Conservation (phyloP, 495 filamentous ascomycete genomes). For the Jackrogersella minutella region DNA sequence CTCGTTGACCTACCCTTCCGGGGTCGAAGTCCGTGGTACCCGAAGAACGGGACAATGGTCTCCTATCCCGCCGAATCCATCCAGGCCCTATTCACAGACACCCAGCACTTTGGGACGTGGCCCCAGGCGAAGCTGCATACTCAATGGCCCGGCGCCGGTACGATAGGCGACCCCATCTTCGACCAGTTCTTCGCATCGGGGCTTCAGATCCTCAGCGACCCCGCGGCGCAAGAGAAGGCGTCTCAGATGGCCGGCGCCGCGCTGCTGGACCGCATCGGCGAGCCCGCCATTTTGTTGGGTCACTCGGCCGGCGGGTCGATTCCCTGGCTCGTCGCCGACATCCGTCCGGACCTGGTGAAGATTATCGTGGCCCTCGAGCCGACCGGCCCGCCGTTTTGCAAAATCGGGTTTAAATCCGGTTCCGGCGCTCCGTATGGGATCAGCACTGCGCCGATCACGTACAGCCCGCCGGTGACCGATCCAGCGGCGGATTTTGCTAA, state of each 20-base stretch:
- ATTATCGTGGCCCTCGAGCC: constrained; percentile 64
- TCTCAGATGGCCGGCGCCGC: constrained; percentile 55
- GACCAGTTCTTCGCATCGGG: constrained; percentile 58
- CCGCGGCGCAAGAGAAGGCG: constrained; percentile 50
- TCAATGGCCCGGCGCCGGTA: constrained; percentile 64
- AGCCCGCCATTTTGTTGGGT: constrained; percentile 55
- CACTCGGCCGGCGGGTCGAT: constrained; percentile 64
- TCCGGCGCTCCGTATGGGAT: constrained; percentile 53
- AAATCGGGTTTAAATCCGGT: constrained; percentile 40
- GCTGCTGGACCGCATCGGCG: constrained; percentile 58
- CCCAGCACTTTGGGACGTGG: constrained; percentile 49
- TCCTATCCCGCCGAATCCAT: constrained; percentile 39
- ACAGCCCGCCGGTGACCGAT: constrained; percentile 50
- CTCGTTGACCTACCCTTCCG: constrained; percentile 54
- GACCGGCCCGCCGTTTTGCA: constrained; percentile 59
- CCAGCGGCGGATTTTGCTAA: constrained; percentile 41
- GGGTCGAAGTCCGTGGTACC: constrained; percentile 46
- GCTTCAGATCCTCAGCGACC: constrained; percentile 51
- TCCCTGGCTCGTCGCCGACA: constrained; percentile 60
- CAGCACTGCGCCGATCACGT: constrained; percentile 59
- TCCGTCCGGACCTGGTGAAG: constrained; percentile 54
- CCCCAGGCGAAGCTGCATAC: constrained; percentile 56
- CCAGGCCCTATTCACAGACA: constrained; percentile 51
- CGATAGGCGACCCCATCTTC: constrained; percentile 58
- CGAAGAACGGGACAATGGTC: constrained; percentile 27